Base-by-base conservation (phyloP, 2,329 filamentous ascomycete species). In the Rhytidhysteron rufulum region DNA sequence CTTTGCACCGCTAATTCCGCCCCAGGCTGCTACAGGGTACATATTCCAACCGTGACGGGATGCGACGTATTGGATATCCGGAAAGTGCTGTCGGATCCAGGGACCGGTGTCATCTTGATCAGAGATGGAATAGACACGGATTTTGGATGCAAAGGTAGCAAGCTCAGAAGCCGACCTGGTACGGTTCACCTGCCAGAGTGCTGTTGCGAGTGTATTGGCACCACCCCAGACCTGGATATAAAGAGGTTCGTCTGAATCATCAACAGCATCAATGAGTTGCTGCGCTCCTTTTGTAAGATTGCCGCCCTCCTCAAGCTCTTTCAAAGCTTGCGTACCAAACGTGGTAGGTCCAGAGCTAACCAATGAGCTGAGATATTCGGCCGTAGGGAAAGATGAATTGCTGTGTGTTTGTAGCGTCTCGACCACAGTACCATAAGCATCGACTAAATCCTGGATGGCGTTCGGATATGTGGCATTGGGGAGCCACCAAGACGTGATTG, bases 71-170 rank as follows among this genome's bases (percentile, higher is more conserved):
- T 74, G 70, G n/a, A 79, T 54, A 11, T 71, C 63, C 0, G 75
- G 74, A 41, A 69, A 78, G 1, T 63, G 63, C 15, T 60, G 49
- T 4, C 75, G 68, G 31, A 79, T 70, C 75, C 75, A 79, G 2
- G 65, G 52, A 0, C 74, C 75, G 0, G 71, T 68, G 49, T 80
- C 69, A 46, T 79, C 75, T 47, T 79, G 76, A 48, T 79, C 77
- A 3, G 73, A 77, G 41, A 79, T 77, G 21, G 74, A 57, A 34
- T 54, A 54, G 8, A 46, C 43, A 13, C 50, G 50, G 10, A 54
- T 49, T 45, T 67, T 70, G 2, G 62, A 52, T 2, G 59, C 56
- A n/a, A 74, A 51, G 0, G 35, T 40, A 0, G 53, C 51, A 3
- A 63, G 57, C 2, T 69, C 61, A 1, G 42, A 15, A 8, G 48